Evolutionary conservation across 1,284 basidiomycete genomes (phyloP).

Genomic region (Tausonia pullulans): DNA sequence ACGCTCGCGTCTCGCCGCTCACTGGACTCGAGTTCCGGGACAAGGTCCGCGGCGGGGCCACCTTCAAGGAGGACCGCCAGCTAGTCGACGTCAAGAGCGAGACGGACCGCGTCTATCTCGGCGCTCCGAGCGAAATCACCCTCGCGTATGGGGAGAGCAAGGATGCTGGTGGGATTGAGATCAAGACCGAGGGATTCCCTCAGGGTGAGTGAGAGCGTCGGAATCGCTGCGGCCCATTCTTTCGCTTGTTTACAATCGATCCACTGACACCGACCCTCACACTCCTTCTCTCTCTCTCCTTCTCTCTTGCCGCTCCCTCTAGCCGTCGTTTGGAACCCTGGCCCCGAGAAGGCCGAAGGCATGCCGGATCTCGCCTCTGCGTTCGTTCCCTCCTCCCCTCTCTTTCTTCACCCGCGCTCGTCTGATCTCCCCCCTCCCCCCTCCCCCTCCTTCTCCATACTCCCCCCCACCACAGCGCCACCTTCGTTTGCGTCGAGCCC

Average conservation of each 20-base stretch:
- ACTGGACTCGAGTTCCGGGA: slow-evolving; percentile 57
- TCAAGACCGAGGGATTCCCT: slow-evolving; percentile 48
- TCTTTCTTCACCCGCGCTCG: neutral
- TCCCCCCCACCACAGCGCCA: slow-evolving; percentile 44
- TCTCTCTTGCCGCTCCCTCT: slow-evolving; percentile 19
- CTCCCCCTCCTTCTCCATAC: neutral
- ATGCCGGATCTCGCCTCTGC: slow-evolving; percentile 78
- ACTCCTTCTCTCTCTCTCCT: neutral
- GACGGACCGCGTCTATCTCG: slow-evolving; percentile 63
- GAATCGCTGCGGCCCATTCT: no score
- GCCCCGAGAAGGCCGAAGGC: slow-evolving; percentile 50
- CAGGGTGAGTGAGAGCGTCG: slow-evolving; percentile 41
- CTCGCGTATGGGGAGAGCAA: slow-evolving; percentile 48
- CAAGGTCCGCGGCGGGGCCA: slow-evolving; percentile 42
- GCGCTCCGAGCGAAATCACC: slow-evolving; percentile 46
- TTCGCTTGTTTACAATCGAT: no score
- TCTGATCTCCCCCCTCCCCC: neutral
- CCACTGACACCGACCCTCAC: no score
- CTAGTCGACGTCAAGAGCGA: slow-evolving; percentile 51
- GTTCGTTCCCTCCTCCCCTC: slow-evolving; percentile 22
- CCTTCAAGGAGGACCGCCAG: slow-evolving; percentile 29
- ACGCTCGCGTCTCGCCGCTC: slow-evolving; percentile 49
- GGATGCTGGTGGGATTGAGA: slow-evolving; percentile 35
- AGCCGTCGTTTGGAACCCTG: slow-evolving; percentile 79
- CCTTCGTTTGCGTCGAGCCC: slow-evolving; percentile 74